Evolutionary conservation across 1,284 basidiomycete genomes (phyloP), one percentile per base, ranked within the genome.

Genomic region (Coniferiporia weirii): DNA sequence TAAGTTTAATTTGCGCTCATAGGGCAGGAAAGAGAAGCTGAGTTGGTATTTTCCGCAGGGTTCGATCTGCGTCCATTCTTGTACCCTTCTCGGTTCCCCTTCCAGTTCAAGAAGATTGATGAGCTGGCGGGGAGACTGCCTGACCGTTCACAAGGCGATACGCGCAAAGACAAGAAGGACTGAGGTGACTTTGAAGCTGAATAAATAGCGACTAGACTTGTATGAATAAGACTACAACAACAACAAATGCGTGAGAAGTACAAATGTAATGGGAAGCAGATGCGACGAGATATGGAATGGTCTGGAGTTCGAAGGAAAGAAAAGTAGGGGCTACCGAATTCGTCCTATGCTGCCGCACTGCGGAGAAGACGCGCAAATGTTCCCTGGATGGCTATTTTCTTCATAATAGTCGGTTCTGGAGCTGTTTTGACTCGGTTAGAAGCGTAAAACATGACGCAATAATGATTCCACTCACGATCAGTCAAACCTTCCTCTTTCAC

Each of bases 21-120:
- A 47, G 38, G 36, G 36, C 22, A 20, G 19, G 2, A n/a, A 48
- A 56, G n/a, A 43, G 44, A 20, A n/a, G 12, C 43, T n/a, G 40
- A 47, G 32, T 6, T 48, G 47, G 49, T 34, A 40, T 47, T 34
- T 15, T 36, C 20, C 36, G 40, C 67, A 95, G 92, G 93, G 64
- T 99, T 96, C 69, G 96, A 99, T 71, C 72, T 98, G 44, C 84
- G 96, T 27, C 97, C 95, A 0, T 99, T 99, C 83, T 76, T 99
- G 54, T 99, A 98, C 72, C 93, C 94, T 5, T 86, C 89, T 27
- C 82, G 91, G 55, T 99, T 98, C 76, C 89, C 92, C 0, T 98
- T 93, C 85, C 97, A 99, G 71, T 99, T 98, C 75, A 85, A 79
- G 70, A 93, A 92, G 76, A 98, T 99, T 61, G 95, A 98, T 67